A percentile compares a stretch with the other conserved stretches of the same genome.
Evolutionary conservation across 2,329 filamentous ascomycete genomes (phyloP).

Genomic region (Hyphodiscus sp.): DNA sequence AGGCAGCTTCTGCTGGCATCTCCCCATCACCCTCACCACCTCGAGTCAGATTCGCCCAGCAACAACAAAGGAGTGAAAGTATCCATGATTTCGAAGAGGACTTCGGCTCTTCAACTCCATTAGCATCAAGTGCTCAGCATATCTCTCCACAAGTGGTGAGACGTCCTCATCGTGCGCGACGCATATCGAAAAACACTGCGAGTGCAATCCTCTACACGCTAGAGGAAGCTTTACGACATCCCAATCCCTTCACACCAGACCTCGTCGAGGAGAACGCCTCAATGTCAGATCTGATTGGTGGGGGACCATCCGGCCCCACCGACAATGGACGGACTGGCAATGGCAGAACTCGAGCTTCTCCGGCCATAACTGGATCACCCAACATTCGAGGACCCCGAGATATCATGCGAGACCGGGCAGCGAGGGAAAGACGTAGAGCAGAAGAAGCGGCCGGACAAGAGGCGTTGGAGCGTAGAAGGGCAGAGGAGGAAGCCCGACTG

Average conservation of each 20-base stretch:
- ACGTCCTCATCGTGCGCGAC: conserved; percentile 43
- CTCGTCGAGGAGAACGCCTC: conserved; percentile 79
- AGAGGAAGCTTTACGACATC: conserved; percentile 81
- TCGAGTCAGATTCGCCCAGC: conserved; percentile 20
- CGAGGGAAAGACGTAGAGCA: conserved; percentile 63
- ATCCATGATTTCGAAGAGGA: conserved; percentile 27
- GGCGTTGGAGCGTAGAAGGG: conserved; percentile 38
- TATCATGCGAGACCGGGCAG: conserved; percentile 82
- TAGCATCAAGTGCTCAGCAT: conserved; percentile 18
- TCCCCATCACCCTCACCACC: conserved; percentile 25
- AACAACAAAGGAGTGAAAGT: conserved; percentile 12
- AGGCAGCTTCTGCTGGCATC: conserved; percentile 29
- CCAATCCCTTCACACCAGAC: conserved; percentile 77
- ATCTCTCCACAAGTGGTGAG: conserved; percentile 22
- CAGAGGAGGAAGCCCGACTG: conserved; percentile 49
- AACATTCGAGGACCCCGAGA: conserved; percentile 78
- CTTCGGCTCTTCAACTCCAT: conserved; percentile 20
- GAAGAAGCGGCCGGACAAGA: conserved; percentile 40
- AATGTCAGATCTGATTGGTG: conserved; percentile 79
- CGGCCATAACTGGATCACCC: conserved; percentile 41
- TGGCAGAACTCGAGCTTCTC: conserved; percentile 39
- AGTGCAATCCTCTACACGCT: conserved; percentile 88
- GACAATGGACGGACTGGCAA: conserved; percentile 50
- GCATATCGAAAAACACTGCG: conserved; percentile 77
- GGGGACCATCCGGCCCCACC: conserved; percentile 47